Evolutionary conservation across 768 basidiomycete genomes (phyloP), one percentile per base, ranked within the genome.

Genomic region (Termitomyces sp.): DNA sequence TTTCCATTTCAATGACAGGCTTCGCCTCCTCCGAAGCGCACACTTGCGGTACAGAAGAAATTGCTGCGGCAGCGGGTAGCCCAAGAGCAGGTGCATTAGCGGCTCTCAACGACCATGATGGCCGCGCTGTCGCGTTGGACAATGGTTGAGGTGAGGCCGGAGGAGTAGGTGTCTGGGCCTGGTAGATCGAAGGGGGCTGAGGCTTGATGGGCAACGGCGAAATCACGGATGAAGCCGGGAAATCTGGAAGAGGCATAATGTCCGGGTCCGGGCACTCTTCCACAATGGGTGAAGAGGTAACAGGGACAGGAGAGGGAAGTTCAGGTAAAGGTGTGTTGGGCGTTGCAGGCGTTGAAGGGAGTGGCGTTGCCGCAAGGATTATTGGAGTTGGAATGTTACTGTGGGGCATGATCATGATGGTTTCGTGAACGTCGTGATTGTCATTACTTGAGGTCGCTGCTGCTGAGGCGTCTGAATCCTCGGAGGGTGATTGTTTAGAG

Each of bases 71-170:
- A 39, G 67, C 56, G 33, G 72, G 58, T 7, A 75, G 59, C 3
- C 80, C 81, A 36, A 83, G 71, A 9, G 76, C 67, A 6, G 79
- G 78, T 7, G 79, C 76, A 58, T 78, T 78, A 0, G 75, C 60
- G 2, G 79, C 81, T 33, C 80, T 78, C 44, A 76, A 55, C 1
- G 78, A 79, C 81, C 81, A 82, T 18, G 68, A 66, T 22, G 74
- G 75, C 38, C 66, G 61, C 13, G 32, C 35, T n/a, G 66, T 35
- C 3, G 32, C 39, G 22, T 54, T 56, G 11, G n/a, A 39, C n/a
- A 16, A 40, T 39, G 58, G 58, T 39, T 64, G 78, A 1, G 79
- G 79, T 9, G 79, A 81, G 6, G 76, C 78, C 1, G 79, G 79
- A 1, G 79, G 79, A 4, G 79, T 81, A 8, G 79, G 79, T 13